phyloP scores from a whole-genome alignment of 148 eudicot species.

The Silene latifolia region DNA sequence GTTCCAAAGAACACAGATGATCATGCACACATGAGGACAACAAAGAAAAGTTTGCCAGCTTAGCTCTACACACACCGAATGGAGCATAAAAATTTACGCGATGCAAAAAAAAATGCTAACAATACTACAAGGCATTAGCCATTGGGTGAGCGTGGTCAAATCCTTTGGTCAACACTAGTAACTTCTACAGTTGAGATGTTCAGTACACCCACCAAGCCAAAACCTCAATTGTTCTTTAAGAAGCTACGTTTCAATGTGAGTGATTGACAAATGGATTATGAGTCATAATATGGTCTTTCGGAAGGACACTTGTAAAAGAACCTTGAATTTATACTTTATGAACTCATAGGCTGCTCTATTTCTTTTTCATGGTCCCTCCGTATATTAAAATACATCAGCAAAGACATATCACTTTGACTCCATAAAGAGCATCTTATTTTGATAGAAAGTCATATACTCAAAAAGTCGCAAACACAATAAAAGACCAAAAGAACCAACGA shows the following conservation, averaged over 20 bases:
- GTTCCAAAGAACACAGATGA: not conserved
- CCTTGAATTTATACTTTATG: not conserved
- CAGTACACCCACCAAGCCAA: not conserved
- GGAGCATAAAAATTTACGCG: not conserved
- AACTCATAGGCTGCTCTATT: not conserved
- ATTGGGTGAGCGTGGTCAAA: not conserved
- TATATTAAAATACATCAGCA: not conserved
- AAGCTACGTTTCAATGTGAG: too few species aligned
- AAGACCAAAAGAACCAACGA: not conserved
- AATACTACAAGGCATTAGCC: not conserved
- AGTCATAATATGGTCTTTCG: not conserved
- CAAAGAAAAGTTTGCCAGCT: not conserved
- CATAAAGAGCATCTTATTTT: not conserved
- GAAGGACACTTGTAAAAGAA: not conserved
- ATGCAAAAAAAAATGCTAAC: not conserved
- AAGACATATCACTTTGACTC: too few species aligned
- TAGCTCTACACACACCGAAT: not conserved
- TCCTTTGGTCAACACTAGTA: not conserved
- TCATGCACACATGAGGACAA: not conserved
- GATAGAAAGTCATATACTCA: not conserved
- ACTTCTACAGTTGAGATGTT: not conserved
- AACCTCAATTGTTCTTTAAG: too few species aligned
- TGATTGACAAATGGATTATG: too few species aligned
- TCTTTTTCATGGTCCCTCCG: not conserved
- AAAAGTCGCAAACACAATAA: not conserved